Conservation (phyloP, 176 grass and related monocot genomes). For the Rhynchospora tenuis region DNA sequence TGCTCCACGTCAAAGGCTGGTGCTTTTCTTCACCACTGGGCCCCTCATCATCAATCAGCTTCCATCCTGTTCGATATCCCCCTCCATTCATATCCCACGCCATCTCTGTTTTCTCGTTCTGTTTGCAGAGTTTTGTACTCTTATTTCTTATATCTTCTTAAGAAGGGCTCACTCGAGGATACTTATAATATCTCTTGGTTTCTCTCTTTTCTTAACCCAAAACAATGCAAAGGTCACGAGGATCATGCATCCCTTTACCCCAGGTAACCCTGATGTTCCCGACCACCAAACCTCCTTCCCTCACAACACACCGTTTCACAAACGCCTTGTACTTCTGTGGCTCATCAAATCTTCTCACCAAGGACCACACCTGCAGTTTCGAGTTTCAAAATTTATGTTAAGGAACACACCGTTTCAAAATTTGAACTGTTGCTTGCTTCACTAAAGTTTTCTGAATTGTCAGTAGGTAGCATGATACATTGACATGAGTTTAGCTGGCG, state of each 20-base stretch:
- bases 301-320: constrained; percentile 72
- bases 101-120: background rate
- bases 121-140: background rate
- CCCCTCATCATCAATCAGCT: constrained; percentile 40
- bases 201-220: constrained; percentile 7
- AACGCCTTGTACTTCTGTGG: constrained; percentile 89
- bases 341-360: constrained; percentile 86
- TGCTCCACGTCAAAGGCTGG: constrained; percentile 37
- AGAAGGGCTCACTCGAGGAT: background rate
- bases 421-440: background rate
- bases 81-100: background rate
- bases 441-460: background rate
- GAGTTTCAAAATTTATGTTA: background rate
- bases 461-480: background rate
- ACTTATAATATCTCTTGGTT: background rate
- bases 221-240: background rate
- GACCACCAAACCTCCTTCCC: constrained; percentile 50
- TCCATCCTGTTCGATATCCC: constrained; percentile 22
- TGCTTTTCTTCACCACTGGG: background rate
- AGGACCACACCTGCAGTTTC: constrained; percentile 60
- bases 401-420: too few relatives aligned
- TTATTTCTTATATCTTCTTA: constrained; percentile 1
- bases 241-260: background rate
- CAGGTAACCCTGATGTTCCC: constrained; percentile 66
- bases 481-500: background rate